phyloP scores from a whole-genome alignment of 352 stramenopile genomes.

The Pythium diclinum region DNA sequence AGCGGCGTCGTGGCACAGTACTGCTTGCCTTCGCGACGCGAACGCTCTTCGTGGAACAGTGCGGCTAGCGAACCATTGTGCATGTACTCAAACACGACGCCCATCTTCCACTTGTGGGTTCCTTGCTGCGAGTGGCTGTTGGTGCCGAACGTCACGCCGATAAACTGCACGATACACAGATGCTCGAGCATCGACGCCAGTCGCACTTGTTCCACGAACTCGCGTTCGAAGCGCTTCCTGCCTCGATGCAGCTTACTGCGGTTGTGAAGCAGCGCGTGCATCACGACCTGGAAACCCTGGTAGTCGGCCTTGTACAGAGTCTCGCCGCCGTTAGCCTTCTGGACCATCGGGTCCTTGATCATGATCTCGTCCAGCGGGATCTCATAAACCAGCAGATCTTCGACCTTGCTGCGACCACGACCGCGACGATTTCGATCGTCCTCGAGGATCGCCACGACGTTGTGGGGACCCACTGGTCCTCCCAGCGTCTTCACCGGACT shows the following conservation, averaged over 20 bases:
- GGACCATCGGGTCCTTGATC: constrained; percentile 36
- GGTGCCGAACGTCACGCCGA: constrained; percentile 63
- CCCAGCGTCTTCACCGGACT: constrained; percentile 27
- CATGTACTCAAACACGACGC: constrained; percentile 79
- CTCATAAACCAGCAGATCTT: constrained; percentile 74
- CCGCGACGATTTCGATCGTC: constrained; percentile 41
- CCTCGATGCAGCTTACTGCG: constrained; percentile 41
- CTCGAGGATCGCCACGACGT: constrained; percentile 60
- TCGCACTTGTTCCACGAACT: constrained; percentile 68
- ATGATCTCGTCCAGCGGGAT: constrained; percentile 67
- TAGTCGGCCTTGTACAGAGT: constrained; percentile 62
- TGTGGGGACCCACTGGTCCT: constrained; percentile 23
- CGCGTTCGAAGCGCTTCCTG: constrained; percentile 37
- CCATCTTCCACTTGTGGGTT: constrained; percentile 52
- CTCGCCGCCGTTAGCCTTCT: constrained; percentile 16
- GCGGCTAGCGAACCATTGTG: constrained; percentile 51
- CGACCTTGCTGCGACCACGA: constrained; percentile 49
- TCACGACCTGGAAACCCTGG: constrained; percentile 64
- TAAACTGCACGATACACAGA: constrained; percentile 73
- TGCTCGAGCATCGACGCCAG: constrained; percentile 60
- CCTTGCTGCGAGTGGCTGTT: constrained; percentile 32
- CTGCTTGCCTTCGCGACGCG: constrained; percentile 52
- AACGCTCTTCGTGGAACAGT: constrained; percentile 58
- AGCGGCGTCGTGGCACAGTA: constrained; percentile 27
- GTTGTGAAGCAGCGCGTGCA: constrained; percentile 42